Conservation (phyloP, 2,329 filamentous ascomycete genomes). For the Fusarium sp. region DNA sequence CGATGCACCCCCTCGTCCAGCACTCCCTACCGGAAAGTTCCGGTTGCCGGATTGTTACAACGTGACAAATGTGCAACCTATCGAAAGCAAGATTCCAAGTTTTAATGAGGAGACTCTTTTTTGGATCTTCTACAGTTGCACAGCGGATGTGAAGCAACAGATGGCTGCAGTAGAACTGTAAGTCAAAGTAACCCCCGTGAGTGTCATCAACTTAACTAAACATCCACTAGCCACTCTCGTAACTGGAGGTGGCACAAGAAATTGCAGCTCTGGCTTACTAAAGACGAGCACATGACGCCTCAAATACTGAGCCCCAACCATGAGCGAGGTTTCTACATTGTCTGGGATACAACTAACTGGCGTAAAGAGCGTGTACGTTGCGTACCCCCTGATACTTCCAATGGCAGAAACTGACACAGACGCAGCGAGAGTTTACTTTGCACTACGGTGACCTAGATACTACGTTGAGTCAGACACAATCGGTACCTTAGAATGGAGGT, state of each 20-base stretch:
- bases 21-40: conserved; percentile 64
- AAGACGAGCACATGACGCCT: conserved; percentile 75
- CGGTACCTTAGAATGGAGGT: conserved; percentile 43
- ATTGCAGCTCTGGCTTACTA: conserved; percentile 74
- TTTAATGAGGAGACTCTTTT: conserved; percentile 78
- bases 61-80: conserved; percentile 74
- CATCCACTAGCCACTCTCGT: conserved; percentile 66
- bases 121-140: conserved; percentile 78
- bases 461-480: conserved; percentile 53
- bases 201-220: conserved; percentile 29
- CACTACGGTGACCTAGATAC: conserved; percentile 74
- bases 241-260: conserved; percentile 80
- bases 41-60: conserved; percentile 75
- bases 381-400: conserved; percentile 26
- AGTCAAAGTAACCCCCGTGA: conserved; percentile 43
- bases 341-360: conserved; percentile 74
- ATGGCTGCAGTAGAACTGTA: conserved; percentile 74
- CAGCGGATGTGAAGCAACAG: conserved; percentile 72
- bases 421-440: conserved; percentile 70
- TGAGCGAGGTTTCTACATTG: conserved; percentile 75
- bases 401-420: conserved; percentile 11
- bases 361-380: conserved; percentile 71
- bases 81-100: conserved; percentile 74
- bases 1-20: conserved; percentile 69
- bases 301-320: conserved; percentile 69